Evolutionary conservation across 306 rosid species (phyloP), one percentile per base, ranked within the genome.

Genomic region (Adenanthera pavonina): DNA sequence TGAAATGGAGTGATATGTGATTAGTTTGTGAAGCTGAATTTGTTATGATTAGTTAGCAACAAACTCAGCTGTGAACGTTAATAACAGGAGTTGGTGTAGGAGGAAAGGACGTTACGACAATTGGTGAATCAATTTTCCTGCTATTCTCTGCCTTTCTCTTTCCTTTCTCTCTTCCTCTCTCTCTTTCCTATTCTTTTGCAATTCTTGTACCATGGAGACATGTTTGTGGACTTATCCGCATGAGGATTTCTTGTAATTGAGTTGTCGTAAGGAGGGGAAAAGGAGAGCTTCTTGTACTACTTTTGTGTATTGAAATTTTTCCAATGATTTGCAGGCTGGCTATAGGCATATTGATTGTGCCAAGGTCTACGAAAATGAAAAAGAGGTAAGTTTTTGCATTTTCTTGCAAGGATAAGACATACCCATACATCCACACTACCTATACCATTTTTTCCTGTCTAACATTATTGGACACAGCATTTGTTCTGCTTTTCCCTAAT

Each of bases 281-380:
- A 19, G 14, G 4, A 19, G 57, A 74, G 68, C 10, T 75, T 44
- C 16, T 2, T 64, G 70, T 41, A 33, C 44, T 51, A 46, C 11
- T 67, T 41, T 40, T 64, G 54, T 43, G 47, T 81, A 33, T 54
- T 81, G 49, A 78, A 56, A 57, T 25, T 76, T 41, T 52, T 30
- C 36, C 79, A 54, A 73, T 88, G 40, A 2, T 87, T 54, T 73
- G 11, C 67, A 75, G 78, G 80, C 77, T 51, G 85, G 85, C 19
- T 82, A 82, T 35, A 82, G 85, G 38, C 92, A 89, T 78, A 82
- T 89, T 67, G 92, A 89, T 67, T 89, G 92, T 78, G 90, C 90
- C 16, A 83, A 77, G 62, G 44, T 79, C 25, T 89, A 89, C 51
- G 79, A 77, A 38, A 89, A 89, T 46, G 89, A 87, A 75, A 78